These are phyloP conservation scores for Cyberlindnera xishuangbannaensis DNA, from an alignment of 805 yeast genomes.

Conservation along the genomic window DNA sequence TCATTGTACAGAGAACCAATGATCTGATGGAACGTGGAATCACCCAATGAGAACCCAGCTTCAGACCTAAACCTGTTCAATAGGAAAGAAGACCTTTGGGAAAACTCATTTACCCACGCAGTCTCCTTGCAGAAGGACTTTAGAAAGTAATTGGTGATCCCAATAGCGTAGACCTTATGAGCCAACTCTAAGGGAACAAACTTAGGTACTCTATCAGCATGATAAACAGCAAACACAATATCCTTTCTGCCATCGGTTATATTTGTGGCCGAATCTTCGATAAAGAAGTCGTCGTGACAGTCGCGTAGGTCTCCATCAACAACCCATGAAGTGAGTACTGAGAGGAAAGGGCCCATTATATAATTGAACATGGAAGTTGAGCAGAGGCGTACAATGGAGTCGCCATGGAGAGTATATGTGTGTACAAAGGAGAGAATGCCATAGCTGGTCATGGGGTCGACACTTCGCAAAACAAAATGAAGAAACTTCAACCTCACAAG, in stretches of 20 bases:
- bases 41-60: constrained; percentile 7
- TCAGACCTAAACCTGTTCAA: constrained; percentile 24
- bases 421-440: constrained; percentile 50
- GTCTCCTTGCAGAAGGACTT: constrained; percentile 60
- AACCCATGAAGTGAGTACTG: constrained; percentile 61
- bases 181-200: constrained; percentile 38
- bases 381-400: constrained; percentile 39
- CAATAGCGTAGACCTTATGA: constrained; percentile 53
- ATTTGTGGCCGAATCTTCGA: neutral
- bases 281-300: constrained; percentile 52
- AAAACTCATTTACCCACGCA: constrained; percentile 47
- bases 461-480: constrained; percentile 34
- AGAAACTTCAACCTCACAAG: constrained; percentile 55
- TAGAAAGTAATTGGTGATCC: constrained; percentile 64
- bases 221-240: constrained; percentile 1
- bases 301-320: constrained; percentile 56
- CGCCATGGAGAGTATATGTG: constrained; percentile 57
- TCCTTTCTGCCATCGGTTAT: neutral
- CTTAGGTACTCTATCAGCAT: constrained; percentile 36
- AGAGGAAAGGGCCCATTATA: constrained; percentile 54
- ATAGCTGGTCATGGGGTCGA: constrained; percentile 34
- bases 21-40: constrained; percentile 26
- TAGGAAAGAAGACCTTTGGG: constrained; percentile 13
- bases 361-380: constrained; percentile 39
- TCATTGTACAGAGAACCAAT: constrained; percentile 44